Evolutionary conservation across 805 yeast genomes (phyloP), one percentile per base, ranked within the genome.

Genomic region (Maudiozyma barnettii): DNA sequence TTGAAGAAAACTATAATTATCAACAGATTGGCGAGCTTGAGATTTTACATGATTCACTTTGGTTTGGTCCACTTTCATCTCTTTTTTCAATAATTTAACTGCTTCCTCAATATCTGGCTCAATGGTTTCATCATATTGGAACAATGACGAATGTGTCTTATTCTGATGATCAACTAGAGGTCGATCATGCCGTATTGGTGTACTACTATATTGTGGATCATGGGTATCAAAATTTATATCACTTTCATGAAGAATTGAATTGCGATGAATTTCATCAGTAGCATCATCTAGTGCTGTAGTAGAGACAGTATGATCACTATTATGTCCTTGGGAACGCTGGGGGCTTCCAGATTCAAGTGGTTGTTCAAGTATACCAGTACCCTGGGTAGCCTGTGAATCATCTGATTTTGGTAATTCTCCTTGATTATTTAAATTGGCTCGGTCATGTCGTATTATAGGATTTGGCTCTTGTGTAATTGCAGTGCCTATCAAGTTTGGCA

Each of bases 71-170:
- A 31, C 22, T 2, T 43, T 40, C 41, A 51, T 56, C 36, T 59
- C 62, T 20, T 47, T 46, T 45, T 50, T 57, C 26, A 60, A 47
- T 4, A 54, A 43, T 35, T 51, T 46, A 1, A 57, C 63, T 6
- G 65, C 65, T 35, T 59, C 57, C 30, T 57, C 64, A 19, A 61
- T 52, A 31, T 52, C 51, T 10, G 61, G 60, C 26, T 53, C 60
- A 14, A 50, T 38, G 6, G 54, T 48, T 29, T 39, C 48, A 33
- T 46, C 46, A 21, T 41, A 45, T 23, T 36, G 45, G 31, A 33
- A 40, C 10, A 22, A 21, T 2, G 53, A 36, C 18, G 48, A 41
- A 12, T 33, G 33, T 14, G 43, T 13, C n/a, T 18, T 40, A 14
- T 23, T 21, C 7, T 40, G 18, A 41, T 29, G 48, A 41, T 36